Evolutionary conservation across 176 grass and related monocot genomes (phyloP).

Genomic region (Elaeis guineensis): DNA sequence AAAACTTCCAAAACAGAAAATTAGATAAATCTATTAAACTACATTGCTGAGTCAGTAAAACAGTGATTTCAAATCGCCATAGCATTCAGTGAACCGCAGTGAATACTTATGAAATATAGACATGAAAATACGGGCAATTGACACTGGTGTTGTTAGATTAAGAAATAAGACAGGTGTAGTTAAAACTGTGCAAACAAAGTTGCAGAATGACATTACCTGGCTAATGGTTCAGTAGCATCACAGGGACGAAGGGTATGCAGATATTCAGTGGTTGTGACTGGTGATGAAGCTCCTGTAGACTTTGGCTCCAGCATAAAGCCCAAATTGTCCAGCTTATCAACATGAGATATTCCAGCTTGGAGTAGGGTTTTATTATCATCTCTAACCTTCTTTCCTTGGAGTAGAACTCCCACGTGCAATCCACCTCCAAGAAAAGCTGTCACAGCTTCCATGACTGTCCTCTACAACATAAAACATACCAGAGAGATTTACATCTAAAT

Average conservation of each 20-base stretch:
- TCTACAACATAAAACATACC: conserved; percentile 34
- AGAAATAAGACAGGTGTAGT: no score
- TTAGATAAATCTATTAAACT: no score
- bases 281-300: conserved; percentile 26
- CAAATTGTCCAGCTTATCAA: conserved; percentile 48
- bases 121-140: no score
- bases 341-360: conserved; percentile 60
- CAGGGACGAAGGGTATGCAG: conserved; percentile 39
- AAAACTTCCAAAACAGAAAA: no score
- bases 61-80: no score
- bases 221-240: conserved; percentile 57
- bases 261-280: conserved; percentile 36
- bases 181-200: no score
- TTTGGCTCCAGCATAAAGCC: conserved; percentile 84
- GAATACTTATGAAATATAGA: no score
- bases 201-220: conserved; percentile 45
- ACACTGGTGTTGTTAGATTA: no score
- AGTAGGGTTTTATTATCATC: conserved; percentile 74
- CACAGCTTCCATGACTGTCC: conserved; percentile 84
- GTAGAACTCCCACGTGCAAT: conserved; percentile 61
- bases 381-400: conserved; percentile 84
- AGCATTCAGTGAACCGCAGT: no score
- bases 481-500: no score
- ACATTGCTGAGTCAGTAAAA: no score
- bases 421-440: conserved; percentile 75